Percentiles rank a stretch among this genome's conserved stretches.
Evolutionary conservation across 192 early-diverging fungal genomes (phyloP).

Genomic region (Oehlia diaphana): DNA sequence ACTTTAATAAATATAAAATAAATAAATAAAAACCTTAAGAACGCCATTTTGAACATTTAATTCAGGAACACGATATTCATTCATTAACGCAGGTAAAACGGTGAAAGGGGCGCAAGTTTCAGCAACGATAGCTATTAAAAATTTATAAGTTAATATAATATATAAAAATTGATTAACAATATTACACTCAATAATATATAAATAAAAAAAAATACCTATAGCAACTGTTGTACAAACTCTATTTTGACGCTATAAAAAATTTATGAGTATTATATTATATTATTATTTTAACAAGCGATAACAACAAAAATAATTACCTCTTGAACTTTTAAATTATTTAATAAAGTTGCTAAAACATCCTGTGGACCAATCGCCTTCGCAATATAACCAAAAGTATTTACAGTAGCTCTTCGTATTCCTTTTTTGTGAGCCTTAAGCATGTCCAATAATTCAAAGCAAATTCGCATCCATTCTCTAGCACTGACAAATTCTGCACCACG

Average conservation of each 20-base stretch:
- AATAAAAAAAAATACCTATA: slow-evolving; percentile 48
- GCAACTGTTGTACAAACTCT: slow-evolving; percentile 99
- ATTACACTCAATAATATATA: neutral
- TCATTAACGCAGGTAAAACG: slow-evolving; percentile 97
- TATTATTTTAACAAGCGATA: neutral
- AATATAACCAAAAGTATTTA: slow-evolving; percentile 99
- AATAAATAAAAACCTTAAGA: slow-evolving; percentile 60
- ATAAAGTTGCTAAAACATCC: slow-evolving; percentile 95
- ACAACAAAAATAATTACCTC: slow-evolving; percentile 43
- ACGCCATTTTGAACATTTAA: slow-evolving; percentile 99
- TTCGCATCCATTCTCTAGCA: slow-evolving; percentile 99
- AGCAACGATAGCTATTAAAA: slow-evolving; percentile 55
- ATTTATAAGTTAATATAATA: neutral
- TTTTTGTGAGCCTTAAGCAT: slow-evolving; percentile 96
- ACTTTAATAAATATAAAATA: neutral
- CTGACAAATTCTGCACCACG: slow-evolving; percentile 95
- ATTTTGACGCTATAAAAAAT: slow-evolving; percentile 72
- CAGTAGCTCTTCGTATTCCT: slow-evolving; percentile 92
- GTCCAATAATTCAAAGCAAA: slow-evolving; percentile 97
- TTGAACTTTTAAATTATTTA: slow-evolving; percentile 98
- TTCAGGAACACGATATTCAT: slow-evolving; percentile 99
- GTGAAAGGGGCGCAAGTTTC: slow-evolving; percentile 98
- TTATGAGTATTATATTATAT: neutral
- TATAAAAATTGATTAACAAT: neutral
- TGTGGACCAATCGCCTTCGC: slow-evolving; percentile 99